Conservation (phyloP, 2,329 filamentous ascomycete genomes). For the Fusarium dimerum region DNA sequence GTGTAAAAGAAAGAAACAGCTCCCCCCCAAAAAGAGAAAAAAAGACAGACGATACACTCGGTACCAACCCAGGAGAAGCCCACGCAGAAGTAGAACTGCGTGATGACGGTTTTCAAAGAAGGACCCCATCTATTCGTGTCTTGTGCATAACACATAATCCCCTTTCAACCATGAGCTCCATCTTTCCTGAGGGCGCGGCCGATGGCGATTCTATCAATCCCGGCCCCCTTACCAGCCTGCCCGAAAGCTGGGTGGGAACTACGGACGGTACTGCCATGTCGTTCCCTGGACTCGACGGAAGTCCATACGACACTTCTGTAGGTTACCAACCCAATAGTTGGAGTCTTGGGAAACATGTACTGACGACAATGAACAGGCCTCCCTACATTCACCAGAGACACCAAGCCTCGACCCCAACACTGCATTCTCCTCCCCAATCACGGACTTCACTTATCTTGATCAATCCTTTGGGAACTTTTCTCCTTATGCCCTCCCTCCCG, state of each 20-base stretch:
- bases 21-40: constrained; percentile 3
- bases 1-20: too few species aligned
- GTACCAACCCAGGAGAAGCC: not conserved
- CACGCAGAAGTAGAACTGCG: constrained; percentile 5
- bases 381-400: constrained; percentile 25
- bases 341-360: constrained; percentile 1
- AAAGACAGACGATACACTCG: constrained; percentile 2
- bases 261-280: constrained; percentile 22
- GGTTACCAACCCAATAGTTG: constrained; percentile 4
- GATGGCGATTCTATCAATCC: constrained; percentile 10
- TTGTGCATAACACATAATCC: constrained; percentile 23
- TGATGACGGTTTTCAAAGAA: constrained; percentile 29
- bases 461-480: constrained; percentile 24
- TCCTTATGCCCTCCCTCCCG: constrained; percentile 16
- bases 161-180: constrained; percentile 23
- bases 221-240: constrained; percentile 7
- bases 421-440: constrained; percentile 23
- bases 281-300: constrained; percentile 19
- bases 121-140: constrained; percentile 26
- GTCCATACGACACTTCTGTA: constrained; percentile 24
- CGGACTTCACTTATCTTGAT: constrained; percentile 28
- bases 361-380: constrained; percentile 10
- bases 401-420: constrained; percentile 25
- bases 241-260: constrained; percentile 23
- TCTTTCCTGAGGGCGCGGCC: constrained; percentile 20